Conservation (phyloP, 2,329 filamentous ascomycete genomes). For the Arthrobotrys sphaeroides region DNA sequence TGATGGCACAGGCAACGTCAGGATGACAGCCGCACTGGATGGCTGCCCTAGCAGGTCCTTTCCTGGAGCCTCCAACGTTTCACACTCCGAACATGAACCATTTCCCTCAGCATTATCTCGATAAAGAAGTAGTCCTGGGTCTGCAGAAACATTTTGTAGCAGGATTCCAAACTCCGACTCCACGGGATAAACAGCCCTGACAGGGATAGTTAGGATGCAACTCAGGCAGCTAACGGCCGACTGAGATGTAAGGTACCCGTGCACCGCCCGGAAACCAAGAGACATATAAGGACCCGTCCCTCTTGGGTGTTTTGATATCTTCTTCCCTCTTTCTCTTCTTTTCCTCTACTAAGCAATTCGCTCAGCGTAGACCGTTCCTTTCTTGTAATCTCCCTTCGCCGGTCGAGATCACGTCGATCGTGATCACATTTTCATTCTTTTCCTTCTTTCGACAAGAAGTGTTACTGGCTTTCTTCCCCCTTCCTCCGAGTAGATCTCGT, state of each 20-base stretch:
- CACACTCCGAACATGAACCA: slow-evolving; percentile 21
- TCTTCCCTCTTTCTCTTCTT: slow-evolving; percentile 14
- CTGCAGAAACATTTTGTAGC: slow-evolving; percentile 45
- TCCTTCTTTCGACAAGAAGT: slow-evolving; percentile 52
- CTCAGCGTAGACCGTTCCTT: slow-evolving; percentile 43
- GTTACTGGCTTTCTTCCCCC: slow-evolving; percentile 30
- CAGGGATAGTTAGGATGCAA: slow-evolving; percentile 39
- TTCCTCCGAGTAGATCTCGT: slow-evolving; percentile 48
- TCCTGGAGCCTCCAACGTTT: slow-evolving; percentile 45
- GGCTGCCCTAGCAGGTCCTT: slow-evolving; percentile 1
- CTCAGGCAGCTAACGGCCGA: background rate
- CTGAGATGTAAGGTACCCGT: slow-evolving; percentile 35
- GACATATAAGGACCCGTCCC: slow-evolving; percentile 46
- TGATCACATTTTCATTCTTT: slow-evolving; percentile 52
- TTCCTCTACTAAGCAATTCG: slow-evolving; percentile 40
- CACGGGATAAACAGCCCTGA: slow-evolving; percentile 48
- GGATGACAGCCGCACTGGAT: slow-evolving; percentile 18
- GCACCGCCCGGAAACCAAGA: slow-evolving; percentile 26
- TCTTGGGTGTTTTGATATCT: slow-evolving; percentile 38
- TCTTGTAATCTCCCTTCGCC: slow-evolving; percentile 37
- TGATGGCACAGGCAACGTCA: slow-evolving; percentile 15
- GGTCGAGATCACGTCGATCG: slow-evolving; percentile 54
- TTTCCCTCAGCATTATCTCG: background rate
- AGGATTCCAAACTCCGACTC: slow-evolving; percentile 43
- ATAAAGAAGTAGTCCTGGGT: background rate